Percentiles rank a stretch among this genome's conserved stretches.
Evolutionary conservation across 2,329 filamentous ascomycete genomes (phyloP).

Genomic region (Ceratocystis colombiana): DNA sequence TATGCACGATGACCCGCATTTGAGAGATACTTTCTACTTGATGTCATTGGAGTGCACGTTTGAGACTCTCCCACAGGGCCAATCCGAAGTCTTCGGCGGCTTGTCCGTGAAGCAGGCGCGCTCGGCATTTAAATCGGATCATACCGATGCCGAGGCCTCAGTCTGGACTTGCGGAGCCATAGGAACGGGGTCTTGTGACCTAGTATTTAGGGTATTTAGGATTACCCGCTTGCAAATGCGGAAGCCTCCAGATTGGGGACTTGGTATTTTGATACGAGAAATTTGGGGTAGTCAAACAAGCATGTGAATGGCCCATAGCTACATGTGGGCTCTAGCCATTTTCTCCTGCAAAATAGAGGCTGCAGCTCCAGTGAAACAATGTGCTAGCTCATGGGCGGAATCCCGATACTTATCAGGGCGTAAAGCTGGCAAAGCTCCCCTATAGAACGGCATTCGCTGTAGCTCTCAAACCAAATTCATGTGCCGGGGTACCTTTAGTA

Average conservation of each 20-base stretch:
- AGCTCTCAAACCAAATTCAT: slow-evolving; percentile 14
- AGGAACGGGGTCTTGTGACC: background rate
- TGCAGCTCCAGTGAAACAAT: background rate
- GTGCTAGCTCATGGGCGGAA: too few species aligned
- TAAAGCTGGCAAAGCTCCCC: too few species aligned
- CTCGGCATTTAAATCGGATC: background rate
- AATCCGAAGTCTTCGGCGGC: background rate
- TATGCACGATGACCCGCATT: slow-evolving; percentile 5
- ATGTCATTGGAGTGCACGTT: background rate
- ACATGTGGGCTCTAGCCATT: background rate
- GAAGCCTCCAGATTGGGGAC: background rate
- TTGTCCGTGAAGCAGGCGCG: background rate
- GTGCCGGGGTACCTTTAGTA: background rate
- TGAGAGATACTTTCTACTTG: background rate
- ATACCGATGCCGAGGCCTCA: background rate
- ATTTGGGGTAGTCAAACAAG: background rate
- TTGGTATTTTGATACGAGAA: background rate
- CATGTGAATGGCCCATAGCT: background rate
- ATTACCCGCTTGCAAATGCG: background rate
- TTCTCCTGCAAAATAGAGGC: background rate
- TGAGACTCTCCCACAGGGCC: background rate
- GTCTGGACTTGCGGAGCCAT: background rate
- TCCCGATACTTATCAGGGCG: too few species aligned
- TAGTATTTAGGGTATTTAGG: too few species aligned
- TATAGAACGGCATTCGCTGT: background rate